Evolutionary conservation across 163 green algal species (phyloP).

Genomic region (Coccomyxa subellipsoidea): DNA sequence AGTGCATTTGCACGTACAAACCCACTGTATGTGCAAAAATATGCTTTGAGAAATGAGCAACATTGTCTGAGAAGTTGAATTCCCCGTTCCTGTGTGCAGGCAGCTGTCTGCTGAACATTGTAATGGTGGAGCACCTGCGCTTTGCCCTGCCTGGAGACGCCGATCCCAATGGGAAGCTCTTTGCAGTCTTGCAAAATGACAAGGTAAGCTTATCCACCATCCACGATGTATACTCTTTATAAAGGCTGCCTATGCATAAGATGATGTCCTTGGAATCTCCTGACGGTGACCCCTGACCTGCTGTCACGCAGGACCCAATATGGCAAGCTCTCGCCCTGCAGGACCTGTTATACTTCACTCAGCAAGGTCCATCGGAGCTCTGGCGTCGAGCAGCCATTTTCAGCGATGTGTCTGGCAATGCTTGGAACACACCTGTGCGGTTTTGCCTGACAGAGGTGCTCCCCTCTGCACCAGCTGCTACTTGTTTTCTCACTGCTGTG

Average conservation of each 20-base stretch:
- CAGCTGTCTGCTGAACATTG: background rate
- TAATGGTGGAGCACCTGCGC: background rate
- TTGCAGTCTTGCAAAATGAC: background rate
- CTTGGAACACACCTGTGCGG: background rate
- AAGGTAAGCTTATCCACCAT: too few species aligned
- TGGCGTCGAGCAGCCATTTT: slow-evolving; percentile 9
- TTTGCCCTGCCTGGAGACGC: background rate
- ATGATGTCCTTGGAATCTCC: too few species aligned
- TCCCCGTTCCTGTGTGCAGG: background rate
- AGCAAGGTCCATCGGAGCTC: background rate
- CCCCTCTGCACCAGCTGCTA: background rate
- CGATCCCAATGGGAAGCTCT: background rate
- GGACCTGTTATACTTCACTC: background rate
- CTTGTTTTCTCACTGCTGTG: too few species aligned
- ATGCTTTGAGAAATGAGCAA: too few species aligned
- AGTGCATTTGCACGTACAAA: background rate
- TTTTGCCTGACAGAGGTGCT: slow-evolving; percentile 8
- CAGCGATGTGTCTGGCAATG: background rate
- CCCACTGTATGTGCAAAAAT: too few species aligned
- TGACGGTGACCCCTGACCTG: too few species aligned
- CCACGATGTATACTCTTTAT: background rate
- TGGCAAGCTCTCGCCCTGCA: background rate
- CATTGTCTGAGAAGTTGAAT: too few species aligned
- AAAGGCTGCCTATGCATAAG: too few species aligned
- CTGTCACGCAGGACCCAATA: background rate